phyloP scores from a whole-genome alignment of 768 basidiomycete species.

The Tylopilus felleus region DNA sequence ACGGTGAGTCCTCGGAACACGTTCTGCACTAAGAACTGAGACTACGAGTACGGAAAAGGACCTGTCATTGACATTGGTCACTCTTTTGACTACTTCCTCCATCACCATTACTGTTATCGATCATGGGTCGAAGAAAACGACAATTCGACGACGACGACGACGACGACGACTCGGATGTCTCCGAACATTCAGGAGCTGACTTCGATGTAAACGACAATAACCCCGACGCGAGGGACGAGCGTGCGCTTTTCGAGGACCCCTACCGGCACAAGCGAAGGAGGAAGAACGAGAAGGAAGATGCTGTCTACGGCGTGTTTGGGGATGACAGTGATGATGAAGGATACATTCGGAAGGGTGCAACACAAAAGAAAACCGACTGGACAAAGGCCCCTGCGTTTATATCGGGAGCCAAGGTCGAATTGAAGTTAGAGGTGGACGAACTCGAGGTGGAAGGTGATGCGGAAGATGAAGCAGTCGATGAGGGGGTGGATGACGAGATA shows the following conservation, averaged over 20 bases:
- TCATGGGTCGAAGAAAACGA: constrained; percentile 77
- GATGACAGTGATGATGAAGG: constrained; percentile 68
- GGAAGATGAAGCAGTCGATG: constrained; percentile 36
- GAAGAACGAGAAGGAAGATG: constrained; percentile 65
- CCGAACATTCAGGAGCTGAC: constrained; percentile 51
- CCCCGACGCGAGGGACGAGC: constrained; percentile 68
- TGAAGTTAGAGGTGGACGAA: constrained; percentile 42
- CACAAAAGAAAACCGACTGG: constrained; percentile 56
- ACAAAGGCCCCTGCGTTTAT: constrained; percentile 77
- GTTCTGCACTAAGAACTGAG: too few relatives aligned
- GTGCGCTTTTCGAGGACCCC: constrained; percentile 71
- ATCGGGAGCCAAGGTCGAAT: constrained; percentile 45
- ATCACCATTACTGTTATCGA: background rate
- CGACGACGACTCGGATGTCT: constrained; percentile 73
- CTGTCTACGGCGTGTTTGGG: constrained; percentile 73
- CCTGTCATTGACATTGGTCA: constrained; percentile 1
- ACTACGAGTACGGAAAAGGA: background rate
- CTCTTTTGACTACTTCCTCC: background rate
- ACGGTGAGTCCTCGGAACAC: constrained; percentile 13
- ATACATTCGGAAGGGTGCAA: constrained; percentile 24
- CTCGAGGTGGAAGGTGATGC: constrained; percentile 34
- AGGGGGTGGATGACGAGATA: constrained; percentile 36
- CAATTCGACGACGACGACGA: constrained; percentile 68
- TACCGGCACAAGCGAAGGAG: constrained; percentile 69
- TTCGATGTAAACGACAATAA: constrained; percentile 49